Conservation (phyloP, 441 rosid species). For the Pelargonium cotyledonis region DNA sequence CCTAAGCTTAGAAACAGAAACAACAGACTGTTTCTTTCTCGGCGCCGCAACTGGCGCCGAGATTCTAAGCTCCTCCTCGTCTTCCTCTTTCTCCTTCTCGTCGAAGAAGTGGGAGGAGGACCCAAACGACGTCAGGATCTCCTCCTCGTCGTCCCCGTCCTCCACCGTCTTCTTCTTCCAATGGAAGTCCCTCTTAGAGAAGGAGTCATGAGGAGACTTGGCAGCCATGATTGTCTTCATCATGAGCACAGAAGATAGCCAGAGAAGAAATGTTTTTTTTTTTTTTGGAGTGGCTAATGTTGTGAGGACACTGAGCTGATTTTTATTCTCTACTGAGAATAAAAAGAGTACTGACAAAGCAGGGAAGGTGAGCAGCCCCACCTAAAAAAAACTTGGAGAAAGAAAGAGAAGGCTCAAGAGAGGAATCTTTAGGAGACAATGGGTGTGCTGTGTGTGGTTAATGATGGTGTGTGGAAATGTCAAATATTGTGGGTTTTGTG, state of each 20-base stretch:
- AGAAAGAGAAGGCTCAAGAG: too few relatives aligned
- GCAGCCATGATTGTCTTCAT: neutral
- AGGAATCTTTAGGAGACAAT: too few relatives aligned
- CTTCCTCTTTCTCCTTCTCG: neutral
- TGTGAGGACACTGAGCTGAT: too few relatives aligned
- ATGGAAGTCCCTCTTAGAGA: constrained; percentile 77
- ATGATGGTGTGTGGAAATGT: too few relatives aligned
- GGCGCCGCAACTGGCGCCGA: constrained; percentile 26
- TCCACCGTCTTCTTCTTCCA: constrained; percentile 65
- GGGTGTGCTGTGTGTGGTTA: too few relatives aligned
- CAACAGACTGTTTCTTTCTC: constrained; percentile 57
- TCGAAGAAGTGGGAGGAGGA: constrained; percentile 20
- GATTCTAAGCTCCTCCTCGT: neutral
- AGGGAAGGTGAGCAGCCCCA: too few relatives aligned
- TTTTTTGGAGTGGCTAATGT: too few relatives aligned
- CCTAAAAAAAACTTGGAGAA: too few relatives aligned
- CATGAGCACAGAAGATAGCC: neutral
- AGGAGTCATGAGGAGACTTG: neutral
- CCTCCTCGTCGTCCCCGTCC: constrained; percentile 36
- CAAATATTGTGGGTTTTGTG: too few relatives aligned
- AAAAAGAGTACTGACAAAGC: too few relatives aligned
- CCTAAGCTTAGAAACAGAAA: constrained; percentile 73
- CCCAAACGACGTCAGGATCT: constrained; percentile 19
- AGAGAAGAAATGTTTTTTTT: too few relatives aligned
- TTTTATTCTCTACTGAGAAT: too few relatives aligned